Base-by-base conservation (phyloP, 805 yeast genomes). In the Kodamaea kaohsiungensis region DNA sequence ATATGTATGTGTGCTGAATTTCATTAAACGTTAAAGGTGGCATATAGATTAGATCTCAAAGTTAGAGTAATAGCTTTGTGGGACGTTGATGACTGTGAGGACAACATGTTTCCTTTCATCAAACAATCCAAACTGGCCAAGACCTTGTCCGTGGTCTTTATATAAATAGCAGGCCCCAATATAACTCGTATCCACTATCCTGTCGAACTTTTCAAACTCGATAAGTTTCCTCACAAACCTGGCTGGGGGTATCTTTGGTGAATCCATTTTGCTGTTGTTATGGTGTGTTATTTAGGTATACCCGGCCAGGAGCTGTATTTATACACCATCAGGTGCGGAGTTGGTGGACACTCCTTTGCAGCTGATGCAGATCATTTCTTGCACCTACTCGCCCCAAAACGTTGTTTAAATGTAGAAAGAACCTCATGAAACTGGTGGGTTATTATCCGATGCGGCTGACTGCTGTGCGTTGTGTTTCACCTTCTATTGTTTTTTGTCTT, bases 91-190 rank as follows among this genome's bases (percentile, higher is more conserved):
- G n/a, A 40, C 45, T 6, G 45, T 40, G 25, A 40, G 45, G 4
- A 40, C 45, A 40, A 40, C 45, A 40, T 40, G 45, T 19, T 40
- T 40, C 22, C 45, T 40, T 5, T 40, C 45, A 17, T 40, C 45
- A 40, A 40, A 40, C 10, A 40, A 19, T 3, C 45, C 45, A 40
- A 40, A 40, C 45, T 40, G 45, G 25, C 45, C 45, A 17, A 40
- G 19, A 16, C 45, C 45, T 9, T 19, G 17, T 17, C 45, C 45
- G 17, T 40, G 45, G 25, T 40, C 45, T 17, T 40, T 40, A 8
- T 40, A 40, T 13, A 40, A 40, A 40, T 40, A 40, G 19, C 45
- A 40, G 2, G 45, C 45, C 25, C 45, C 45, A n/a, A 12, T 17
- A 17, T 40, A 40, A 17, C 25, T 40, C 19, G 25, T 19, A 40